phyloP scores from a whole-genome alignment of 2,329 filamentous ascomycete genomes.

The Penicillium griseofulvum region DNA sequence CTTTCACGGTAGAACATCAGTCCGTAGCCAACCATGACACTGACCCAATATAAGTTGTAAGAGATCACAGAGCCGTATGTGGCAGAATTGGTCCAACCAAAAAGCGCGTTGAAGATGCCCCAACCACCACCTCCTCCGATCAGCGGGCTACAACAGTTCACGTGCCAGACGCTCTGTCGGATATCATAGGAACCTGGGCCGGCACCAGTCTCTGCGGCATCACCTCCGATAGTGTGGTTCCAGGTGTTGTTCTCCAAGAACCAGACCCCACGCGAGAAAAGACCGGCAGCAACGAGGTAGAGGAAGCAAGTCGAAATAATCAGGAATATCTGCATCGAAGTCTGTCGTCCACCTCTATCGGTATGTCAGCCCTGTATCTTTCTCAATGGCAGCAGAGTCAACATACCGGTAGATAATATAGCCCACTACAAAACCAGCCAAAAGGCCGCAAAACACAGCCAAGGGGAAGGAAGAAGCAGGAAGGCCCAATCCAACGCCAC shows the following conservation, averaged over 20 bases:
- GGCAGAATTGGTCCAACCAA: slow-evolving; percentile 85
- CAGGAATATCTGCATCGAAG: slow-evolving; percentile 72
- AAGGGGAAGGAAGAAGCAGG: slow-evolving; percentile 76
- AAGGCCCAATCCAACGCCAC: slow-evolving; percentile 73
- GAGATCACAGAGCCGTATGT: slow-evolving; percentile 83
- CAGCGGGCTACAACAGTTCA: slow-evolving; percentile 77
- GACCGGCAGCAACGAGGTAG: slow-evolving; percentile 78
- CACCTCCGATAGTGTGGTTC: slow-evolving; percentile 34
- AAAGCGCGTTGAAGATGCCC: slow-evolving; percentile 81
- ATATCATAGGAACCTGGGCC: slow-evolving; percentile 80
- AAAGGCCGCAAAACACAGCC: slow-evolving; percentile 69
- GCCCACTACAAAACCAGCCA: slow-evolving; percentile 65
- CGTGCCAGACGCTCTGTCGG: slow-evolving; percentile 73
- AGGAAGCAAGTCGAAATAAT: slow-evolving; percentile 77
- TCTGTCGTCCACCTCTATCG: slow-evolving; percentile 58
- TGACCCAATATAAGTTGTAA: slow-evolving; percentile 79
- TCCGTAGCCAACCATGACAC: slow-evolving; percentile 18
- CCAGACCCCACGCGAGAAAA: slow-evolving; percentile 77
- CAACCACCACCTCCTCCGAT: slow-evolving; percentile 72
- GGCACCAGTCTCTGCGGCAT: slow-evolving; percentile 59
- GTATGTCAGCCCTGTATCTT: neutral
- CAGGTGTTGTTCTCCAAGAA: slow-evolving; percentile 66
- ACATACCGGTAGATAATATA: slow-evolving; percentile 75
- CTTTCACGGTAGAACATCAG: slow-evolving; percentile 22
- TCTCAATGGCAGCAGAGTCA: neutral